Evolutionary conservation across 257 asterid species (phyloP).

Genomic region (Cynanchum wilfordii): DNA sequence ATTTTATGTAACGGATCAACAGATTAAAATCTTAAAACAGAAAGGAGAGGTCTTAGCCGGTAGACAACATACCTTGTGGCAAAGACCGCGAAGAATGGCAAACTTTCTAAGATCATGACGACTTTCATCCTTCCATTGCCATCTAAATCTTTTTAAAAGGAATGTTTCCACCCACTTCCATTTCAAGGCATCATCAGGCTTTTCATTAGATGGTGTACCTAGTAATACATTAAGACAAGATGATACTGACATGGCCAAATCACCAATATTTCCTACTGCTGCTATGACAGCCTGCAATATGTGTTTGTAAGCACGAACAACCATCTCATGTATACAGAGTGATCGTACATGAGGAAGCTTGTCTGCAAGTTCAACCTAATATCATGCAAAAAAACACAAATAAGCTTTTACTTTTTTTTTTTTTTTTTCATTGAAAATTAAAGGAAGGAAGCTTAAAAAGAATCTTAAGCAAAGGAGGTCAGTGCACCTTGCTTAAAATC

Average conservation of each 20-base stretch:
- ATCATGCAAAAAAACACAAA: slow-evolving; percentile 11
- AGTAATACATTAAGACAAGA: slow-evolving; percentile 64
- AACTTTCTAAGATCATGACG: slow-evolving; percentile 51
- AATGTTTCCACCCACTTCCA: slow-evolving; percentile 74
- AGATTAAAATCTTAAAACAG: not conserved
- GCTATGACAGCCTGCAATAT: slow-evolving; percentile 65
- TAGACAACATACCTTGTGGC: slow-evolving; percentile 55
- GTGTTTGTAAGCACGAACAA: slow-evolving; percentile 78
- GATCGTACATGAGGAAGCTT: slow-evolving; percentile 83
- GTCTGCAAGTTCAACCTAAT: slow-evolving; percentile 77
- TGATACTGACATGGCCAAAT: slow-evolving; percentile 57
- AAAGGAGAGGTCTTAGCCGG: slow-evolving; percentile 4
- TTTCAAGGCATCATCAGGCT: slow-evolving; percentile 43
- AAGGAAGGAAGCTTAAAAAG: not conserved
- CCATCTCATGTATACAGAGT: slow-evolving; percentile 78
- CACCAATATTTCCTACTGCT: slow-evolving; percentile 44
- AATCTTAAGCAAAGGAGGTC: not conserved
- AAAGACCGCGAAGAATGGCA: slow-evolving; percentile 71
- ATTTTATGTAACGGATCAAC: slow-evolving; percentile 8
- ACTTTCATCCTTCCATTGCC: slow-evolving; percentile 54
- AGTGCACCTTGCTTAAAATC: not conserved
- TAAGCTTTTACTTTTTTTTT: slow-evolving; percentile 1
- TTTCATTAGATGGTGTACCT: slow-evolving; percentile 46
- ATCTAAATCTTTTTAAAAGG: slow-evolving; percentile 50
- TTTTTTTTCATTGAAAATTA: not conserved